Conservation (phyloP, 495 filamentous ascomycete species). For the Bryoglossum gracile region DNA sequence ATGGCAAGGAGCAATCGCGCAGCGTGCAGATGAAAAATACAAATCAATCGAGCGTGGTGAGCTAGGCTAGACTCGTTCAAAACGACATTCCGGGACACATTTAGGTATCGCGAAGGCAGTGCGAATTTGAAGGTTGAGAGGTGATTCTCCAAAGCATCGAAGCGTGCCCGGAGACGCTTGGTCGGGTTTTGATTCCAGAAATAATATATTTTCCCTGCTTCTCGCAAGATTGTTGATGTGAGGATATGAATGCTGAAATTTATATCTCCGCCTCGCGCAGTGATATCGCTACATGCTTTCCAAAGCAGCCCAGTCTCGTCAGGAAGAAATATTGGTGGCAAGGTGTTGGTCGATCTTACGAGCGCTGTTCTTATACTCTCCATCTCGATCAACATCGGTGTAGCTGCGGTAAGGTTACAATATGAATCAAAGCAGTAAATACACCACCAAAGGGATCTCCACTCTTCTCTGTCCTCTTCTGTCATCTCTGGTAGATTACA, state of each 20-base stretch:
- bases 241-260: slow-evolving; percentile 27
- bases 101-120: slow-evolving; percentile 23
- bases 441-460: slow-evolving; percentile 35
- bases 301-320: slow-evolving; percentile 23
- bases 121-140: slow-evolving; percentile 21
- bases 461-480: slow-evolving; percentile 31
- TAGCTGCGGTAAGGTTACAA: slow-evolving; percentile 24
- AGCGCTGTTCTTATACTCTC: slow-evolving; percentile 26
- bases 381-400: slow-evolving; percentile 23
- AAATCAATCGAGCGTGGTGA: slow-evolving; percentile 19
- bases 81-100: slow-evolving; percentile 22
- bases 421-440: slow-evolving; percentile 36
- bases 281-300: slow-evolving; percentile 20
- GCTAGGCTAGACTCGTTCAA: slow-evolving; percentile 16
- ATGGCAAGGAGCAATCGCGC: background rate
- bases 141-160: slow-evolving; percentile 7
- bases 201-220: slow-evolving; percentile 20
- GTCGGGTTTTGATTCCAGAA: slow-evolving; percentile 16
- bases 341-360: slow-evolving; percentile 1
- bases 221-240: slow-evolving; percentile 24
- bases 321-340: slow-evolving; percentile 18
- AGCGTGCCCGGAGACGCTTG: slow-evolving; percentile 1
- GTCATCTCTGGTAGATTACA: slow-evolving; percentile 11
- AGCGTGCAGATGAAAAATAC: slow-evolving; percentile 1
- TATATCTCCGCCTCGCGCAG: slow-evolving; percentile 12